A percentile compares a stretch with the other conserved stretches of the same genome.
phyloP scores from a whole-genome alignment of 73 alveolate genomes.

The Tetrahymena thermophila region DNA sequence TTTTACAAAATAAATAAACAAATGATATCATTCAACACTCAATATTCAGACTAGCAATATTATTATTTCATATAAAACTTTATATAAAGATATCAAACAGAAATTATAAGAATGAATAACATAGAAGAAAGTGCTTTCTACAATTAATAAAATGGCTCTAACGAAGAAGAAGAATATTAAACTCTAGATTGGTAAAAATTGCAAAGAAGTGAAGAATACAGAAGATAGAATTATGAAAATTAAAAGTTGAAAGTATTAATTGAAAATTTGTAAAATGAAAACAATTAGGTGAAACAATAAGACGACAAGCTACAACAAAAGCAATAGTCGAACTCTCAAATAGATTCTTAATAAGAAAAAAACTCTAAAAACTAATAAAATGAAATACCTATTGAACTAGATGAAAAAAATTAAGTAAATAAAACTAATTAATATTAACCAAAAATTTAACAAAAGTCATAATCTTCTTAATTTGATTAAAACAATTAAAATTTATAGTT shows the following conservation, averaged over 20 bases:
- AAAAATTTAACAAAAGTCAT: background rate
- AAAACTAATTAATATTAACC: background rate
- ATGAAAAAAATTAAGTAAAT: background rate
- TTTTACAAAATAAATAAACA: background rate
- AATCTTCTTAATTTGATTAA: background rate
- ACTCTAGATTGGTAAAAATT: background rate
- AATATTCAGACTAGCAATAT: background rate
- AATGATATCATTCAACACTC: background rate
- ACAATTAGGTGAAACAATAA: no score
- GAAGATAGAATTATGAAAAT: background rate
- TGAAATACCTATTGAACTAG: background rate
- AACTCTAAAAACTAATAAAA: no score
- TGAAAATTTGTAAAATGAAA: background rate
- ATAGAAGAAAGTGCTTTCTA: background rate
- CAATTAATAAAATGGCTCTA: background rate
- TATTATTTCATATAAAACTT: background rate
- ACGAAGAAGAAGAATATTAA: background rate
- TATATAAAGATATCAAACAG: background rate
- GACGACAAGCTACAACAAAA: no score
- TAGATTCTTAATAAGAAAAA: no score
- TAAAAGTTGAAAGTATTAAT: background rate
- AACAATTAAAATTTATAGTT: no score
- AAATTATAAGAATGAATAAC: background rate
- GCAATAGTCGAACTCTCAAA: no score
- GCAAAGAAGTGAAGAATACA: background rate